phyloP scores from a whole-genome alignment of 768 basidiomycete species.

The Pleurotus ostreatus region DNA sequence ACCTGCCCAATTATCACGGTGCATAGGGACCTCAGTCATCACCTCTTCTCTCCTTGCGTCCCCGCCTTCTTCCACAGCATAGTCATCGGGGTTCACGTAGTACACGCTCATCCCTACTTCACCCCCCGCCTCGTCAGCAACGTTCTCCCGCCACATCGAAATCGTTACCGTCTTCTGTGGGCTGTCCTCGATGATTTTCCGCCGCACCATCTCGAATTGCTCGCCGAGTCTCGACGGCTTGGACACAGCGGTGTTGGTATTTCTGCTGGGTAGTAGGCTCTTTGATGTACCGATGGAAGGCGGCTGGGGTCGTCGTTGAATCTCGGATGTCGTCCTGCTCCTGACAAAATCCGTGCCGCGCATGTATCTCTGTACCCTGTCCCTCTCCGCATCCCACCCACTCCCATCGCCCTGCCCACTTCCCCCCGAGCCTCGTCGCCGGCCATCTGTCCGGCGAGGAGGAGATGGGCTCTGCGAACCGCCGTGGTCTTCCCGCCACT shows the following conservation, averaged over 20 bases:
- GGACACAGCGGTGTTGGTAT: background rate
- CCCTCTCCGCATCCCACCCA: background rate
- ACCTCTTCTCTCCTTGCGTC: constrained; percentile 15
- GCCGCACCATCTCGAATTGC: constrained; percentile 36
- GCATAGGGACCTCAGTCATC: constrained; percentile 14
- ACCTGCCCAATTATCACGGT: background rate
- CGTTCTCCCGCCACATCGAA: constrained; percentile 53
- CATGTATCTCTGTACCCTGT: background rate
- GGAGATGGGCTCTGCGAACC: background rate
- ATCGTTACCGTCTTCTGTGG: constrained; percentile 51
- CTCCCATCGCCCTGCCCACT: background rate
- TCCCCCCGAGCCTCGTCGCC: background rate
- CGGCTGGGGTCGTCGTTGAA: background rate
- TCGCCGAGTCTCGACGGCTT: background rate
- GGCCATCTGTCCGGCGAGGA: background rate
- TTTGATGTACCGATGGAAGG: background rate
- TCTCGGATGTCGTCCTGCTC: constrained; percentile 4
- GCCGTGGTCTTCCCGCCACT: background rate
- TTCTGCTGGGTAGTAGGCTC: background rate
- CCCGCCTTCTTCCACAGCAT: constrained; percentile 8
- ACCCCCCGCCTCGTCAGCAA: constrained; percentile 30
- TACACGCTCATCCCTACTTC: constrained; percentile 43
- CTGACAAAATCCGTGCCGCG: background rate
- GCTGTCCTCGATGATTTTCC: constrained; percentile 41
- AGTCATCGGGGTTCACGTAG: constrained; percentile 35